Evolutionary conservation across 2,329 filamentous ascomycete species (phyloP), one percentile per base, ranked within the genome.

Genomic region (Hirsutella rhossiliensis): DNA sequence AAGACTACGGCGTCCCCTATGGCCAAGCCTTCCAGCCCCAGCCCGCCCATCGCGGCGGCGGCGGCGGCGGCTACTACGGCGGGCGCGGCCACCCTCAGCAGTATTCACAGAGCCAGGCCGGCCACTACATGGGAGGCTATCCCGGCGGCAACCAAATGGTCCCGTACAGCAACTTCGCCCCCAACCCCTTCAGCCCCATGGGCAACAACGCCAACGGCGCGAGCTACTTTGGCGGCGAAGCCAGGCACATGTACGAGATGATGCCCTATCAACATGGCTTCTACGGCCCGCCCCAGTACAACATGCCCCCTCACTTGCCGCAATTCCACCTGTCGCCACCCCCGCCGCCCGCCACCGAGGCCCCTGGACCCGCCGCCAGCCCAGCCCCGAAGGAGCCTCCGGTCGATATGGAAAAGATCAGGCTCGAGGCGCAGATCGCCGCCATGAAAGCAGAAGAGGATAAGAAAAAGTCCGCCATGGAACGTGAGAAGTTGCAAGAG

Each of bases 391-490:
- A 65, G 52, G 65, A 66, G 45, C 62, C 62, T 13, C 57, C 59
- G 12, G 55, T 56, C 28, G 75, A 82, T 43, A 69, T 73, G 2
- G 74, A 82, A 45, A 78, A 78, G 53, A 66, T 82, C 48, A 67
- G 67, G n/a, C 71, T 82, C 45, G 72, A 81, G 48, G 71, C 76
- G 48, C 72, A 82, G 52, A 61, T 85, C 15, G 67, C 70, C 12
- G 62, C 63, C 11, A 65, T 75, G 38, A 68, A 75, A 48, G 63
- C 60, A 4, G 66, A 66, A 28, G 62, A 71, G 45, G 68, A 66
- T 28, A 64, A 61, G 48, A 65, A 63, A 47, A 71, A 69, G 43
- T 68, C 67, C 11, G 66, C 64, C 11, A 65, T 69, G 30, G 66
- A 61, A 52, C 63, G 67, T 45, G 61, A 60, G 5, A 66, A 69